Evolutionary conservation across 2,329 filamentous ascomycete species (phyloP), one percentile per base, ranked within the genome.

Genomic region (Diaporthe vaccinii): DNA sequence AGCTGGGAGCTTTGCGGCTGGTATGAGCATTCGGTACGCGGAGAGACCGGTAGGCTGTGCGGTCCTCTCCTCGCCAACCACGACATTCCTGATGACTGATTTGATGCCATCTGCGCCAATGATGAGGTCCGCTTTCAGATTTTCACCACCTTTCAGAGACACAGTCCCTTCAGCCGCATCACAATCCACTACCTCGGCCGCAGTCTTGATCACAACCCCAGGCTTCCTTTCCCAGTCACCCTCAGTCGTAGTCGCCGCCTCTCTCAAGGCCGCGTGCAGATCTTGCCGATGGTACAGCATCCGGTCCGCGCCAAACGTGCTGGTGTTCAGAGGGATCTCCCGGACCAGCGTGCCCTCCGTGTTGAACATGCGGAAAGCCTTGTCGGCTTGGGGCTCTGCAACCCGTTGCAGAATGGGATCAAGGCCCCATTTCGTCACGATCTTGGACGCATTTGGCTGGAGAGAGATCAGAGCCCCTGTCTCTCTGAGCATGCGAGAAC

Each of bases 271-370:
- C 6, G 79, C 74, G 76, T 86, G 85, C 0, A 86, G 77, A 74
- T 86, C 85, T 62, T 85, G 84, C 28, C 85, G 80, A 75, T 86
- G 84, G 74, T 84, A 86, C 57, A 86, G 79, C 67, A 86, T 81
- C 12, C 84, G 80, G 70, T 85, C 82, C 12, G 83, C 84, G 5
- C 83, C 84, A 74, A 84, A 85, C 39, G 80, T 78, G 10, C 76
- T 78, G 28, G 78, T 81, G 20, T 78, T 76, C 15, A 84, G 77
- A 4, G 79, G 77, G 28, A 86, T 82, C 25, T 82, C 80, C 5
- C 80, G 80, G 12, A 82, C 81, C 71, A 82, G 75, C 28, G 58
- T 74, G 57, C 75, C 80, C 36, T 39, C 67, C 22, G 36, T 72
- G 53, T 78, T 74, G 57, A 79, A 77, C 10, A 86, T 82, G 15